Percentiles rank a stretch among this genome's conserved stretches.
Evolutionary conservation across 2,329 filamentous ascomycete genomes (phyloP).

Genomic region (Colletotrichum spaethianum): DNA sequence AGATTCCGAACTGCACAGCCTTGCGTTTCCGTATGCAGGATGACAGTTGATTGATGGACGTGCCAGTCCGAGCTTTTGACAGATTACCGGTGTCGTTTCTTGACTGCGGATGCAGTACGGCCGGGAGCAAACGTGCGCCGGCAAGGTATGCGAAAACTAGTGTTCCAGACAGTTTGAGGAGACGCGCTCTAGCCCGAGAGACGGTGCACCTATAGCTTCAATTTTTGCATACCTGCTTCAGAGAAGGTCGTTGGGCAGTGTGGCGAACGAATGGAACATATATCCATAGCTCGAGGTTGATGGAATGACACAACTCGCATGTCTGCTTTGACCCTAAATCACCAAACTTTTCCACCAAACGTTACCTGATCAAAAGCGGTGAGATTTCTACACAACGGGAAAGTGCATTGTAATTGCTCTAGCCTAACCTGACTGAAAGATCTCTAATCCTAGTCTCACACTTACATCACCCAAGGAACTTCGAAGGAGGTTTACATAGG

Average conservation of each 20-base stretch:
- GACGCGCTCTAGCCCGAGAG: not conserved
- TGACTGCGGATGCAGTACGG: conserved; percentile 26
- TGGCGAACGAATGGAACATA: not conserved
- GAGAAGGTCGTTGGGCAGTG: not conserved
- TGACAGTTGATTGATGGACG: not conserved
- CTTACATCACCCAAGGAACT: not conserved
- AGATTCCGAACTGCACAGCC: not conserved
- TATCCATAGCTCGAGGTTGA: not conserved
- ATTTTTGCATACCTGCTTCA: not conserved
- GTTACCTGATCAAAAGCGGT: not conserved
- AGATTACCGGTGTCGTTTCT: not conserved
- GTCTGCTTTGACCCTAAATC: not conserved
- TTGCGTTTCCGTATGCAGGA: not conserved
- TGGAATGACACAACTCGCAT: not conserved
- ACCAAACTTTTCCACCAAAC: not conserved
- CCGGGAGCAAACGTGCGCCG: conserved; percentile 26
- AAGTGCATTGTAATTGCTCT: not conserved
- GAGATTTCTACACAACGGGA: not conserved
- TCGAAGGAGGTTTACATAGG: not conserved
- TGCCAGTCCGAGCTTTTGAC: conserved; percentile 32
- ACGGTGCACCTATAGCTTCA: not conserved
- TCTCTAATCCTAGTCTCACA: not conserved
- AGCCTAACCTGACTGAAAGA: not conserved
- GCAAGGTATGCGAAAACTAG: conserved; percentile 4
- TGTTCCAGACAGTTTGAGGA: conserved; percentile 23